phyloP scores from a whole-genome alignment of 202 grass and related monocot genomes.

The Musa balbisiana region DNA sequence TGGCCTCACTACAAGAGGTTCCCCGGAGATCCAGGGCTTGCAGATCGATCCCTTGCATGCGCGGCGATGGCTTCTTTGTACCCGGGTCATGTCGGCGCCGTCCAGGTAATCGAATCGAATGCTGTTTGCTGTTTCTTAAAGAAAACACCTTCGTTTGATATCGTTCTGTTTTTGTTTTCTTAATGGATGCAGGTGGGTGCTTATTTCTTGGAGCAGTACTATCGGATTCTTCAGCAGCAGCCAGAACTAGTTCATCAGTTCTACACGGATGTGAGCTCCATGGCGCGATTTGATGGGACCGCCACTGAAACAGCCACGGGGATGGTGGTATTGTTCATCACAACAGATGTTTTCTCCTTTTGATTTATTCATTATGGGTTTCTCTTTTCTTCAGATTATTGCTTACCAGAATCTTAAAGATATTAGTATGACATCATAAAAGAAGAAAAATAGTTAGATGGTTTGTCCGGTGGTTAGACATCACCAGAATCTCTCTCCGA shows the following conservation, averaged over 20 bases:
- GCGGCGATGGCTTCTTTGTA: constrained; percentile 27
- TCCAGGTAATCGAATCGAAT: constrained; percentile 22
- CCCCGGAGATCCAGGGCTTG: not conserved
- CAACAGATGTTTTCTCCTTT: not conserved
- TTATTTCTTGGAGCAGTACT: constrained; percentile 94
- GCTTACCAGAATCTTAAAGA: not conserved
- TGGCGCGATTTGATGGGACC: constrained; percentile 67
- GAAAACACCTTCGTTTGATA: no score
- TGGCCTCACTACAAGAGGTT: not conserved
- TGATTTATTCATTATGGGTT: not conserved
- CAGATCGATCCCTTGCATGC: constrained; percentile 8
- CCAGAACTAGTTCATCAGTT: constrained; percentile 87
- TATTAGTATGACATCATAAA: not conserved
- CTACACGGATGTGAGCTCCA: constrained; percentile 79
- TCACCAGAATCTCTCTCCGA: no score
- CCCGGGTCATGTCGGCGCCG: constrained; percentile 24
- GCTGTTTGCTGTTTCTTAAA: no score
- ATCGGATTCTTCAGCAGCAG: constrained; percentile 69
- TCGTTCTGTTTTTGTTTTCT: not conserved
- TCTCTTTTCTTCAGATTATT: not conserved
- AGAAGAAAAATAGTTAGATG: not conserved
- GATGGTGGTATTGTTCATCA: constrained; percentile 46
- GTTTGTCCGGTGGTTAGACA: no score
- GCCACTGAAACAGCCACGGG: constrained; percentile 41
- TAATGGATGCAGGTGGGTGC: constrained; percentile 53